Base-by-base conservation (phyloP, 164 flowering plant genomes). In the Hamamelis virginiana region DNA sequence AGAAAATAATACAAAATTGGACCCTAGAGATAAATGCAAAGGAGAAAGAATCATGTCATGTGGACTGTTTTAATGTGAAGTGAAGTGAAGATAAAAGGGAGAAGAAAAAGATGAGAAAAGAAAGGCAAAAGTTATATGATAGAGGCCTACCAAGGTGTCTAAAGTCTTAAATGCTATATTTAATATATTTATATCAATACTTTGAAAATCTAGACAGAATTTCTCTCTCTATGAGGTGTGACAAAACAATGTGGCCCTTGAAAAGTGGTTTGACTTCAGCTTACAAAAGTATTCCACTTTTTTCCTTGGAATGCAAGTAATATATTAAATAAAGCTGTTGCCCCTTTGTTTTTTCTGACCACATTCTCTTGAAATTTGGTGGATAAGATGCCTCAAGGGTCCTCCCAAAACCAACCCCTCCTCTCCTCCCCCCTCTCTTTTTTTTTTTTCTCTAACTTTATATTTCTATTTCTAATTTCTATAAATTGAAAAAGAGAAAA, bases 191-290 rank as follows among this genome's bases (percentile, higher is more conserved):
- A 56, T 67, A 44, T 45, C 11, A n/a, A 16, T 26, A 58, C 53
- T 58, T 46, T 58, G 44, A 23, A 44, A 21, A 51, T 45, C 3
- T 45, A n/a, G 66, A 63, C 45, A 62, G 25, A 14, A 21, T 14
- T 19, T 19, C 23, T 9, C 16, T 21, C 28, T 19, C 26, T 1
- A 22, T 55, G 28, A 47, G 45, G 63, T 44, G 71, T 61, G 71
- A 66, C 70, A 53, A 55, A 70, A 52, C 53, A 75, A 75, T 62
- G 74, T 75, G 78, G 64, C 26, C 62, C 10, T 15, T 12, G 1
- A 55, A 70, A 75, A 62, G 74, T 63, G 2, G 56, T 65, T 70
- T 75, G 78, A 75, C 78, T 71, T 67, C 41, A 51, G 50, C 44
- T 33, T 66, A 44, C 56, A 60, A 53, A 65, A 50, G 25, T 19